Evolutionary conservation across 805 yeast species (phyloP).

Genomic region (Saccharomyces mikatae): DNA sequence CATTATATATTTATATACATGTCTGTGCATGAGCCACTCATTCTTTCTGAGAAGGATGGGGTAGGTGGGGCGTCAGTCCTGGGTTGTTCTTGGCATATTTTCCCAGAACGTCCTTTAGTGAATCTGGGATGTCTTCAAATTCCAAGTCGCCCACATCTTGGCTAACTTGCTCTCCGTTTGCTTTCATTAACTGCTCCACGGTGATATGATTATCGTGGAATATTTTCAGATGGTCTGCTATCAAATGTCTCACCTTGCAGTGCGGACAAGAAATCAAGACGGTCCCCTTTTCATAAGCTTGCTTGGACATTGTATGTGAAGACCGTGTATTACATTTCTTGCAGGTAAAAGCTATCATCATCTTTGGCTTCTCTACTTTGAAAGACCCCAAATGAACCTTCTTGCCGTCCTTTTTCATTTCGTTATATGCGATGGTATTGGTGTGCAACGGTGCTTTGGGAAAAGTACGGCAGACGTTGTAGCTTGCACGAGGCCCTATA

Average conservation of each 20-base stretch:
- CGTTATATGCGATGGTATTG: neutral
- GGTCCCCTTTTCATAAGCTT: slow-evolving; percentile 80
- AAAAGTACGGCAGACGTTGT: neutral
- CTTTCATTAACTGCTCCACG: slow-evolving; percentile 68
- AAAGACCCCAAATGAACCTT: slow-evolving; percentile 14
- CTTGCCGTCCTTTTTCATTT: neutral
- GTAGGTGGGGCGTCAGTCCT: slow-evolving; percentile 24
- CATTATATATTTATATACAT: neutral
- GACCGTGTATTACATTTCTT: slow-evolving; percentile 79
- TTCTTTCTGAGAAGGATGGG: slow-evolving; percentile 7
- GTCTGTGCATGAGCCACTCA: neutral
- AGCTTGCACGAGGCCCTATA: neutral
- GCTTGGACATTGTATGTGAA: slow-evolving; percentile 84
- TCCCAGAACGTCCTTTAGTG: slow-evolving; percentile 37
- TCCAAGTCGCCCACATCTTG: slow-evolving; percentile 59
- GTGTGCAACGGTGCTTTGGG: neutral
- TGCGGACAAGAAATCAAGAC: slow-evolving; percentile 89
- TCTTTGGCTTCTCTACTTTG: slow-evolving; percentile 65
- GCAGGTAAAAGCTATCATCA: slow-evolving; percentile 88
- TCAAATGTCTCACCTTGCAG: slow-evolving; percentile 78
- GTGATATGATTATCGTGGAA: slow-evolving; percentile 69
- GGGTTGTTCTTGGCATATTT: slow-evolving; percentile 67
- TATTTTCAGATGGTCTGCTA: slow-evolving; percentile 81
- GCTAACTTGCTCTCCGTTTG: slow-evolving; percentile 69
- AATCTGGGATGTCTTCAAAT: slow-evolving; percentile 33